phyloP scores from a whole-genome alignment of 768 basidiomycete species.

The Leccinum imitatum region DNA sequence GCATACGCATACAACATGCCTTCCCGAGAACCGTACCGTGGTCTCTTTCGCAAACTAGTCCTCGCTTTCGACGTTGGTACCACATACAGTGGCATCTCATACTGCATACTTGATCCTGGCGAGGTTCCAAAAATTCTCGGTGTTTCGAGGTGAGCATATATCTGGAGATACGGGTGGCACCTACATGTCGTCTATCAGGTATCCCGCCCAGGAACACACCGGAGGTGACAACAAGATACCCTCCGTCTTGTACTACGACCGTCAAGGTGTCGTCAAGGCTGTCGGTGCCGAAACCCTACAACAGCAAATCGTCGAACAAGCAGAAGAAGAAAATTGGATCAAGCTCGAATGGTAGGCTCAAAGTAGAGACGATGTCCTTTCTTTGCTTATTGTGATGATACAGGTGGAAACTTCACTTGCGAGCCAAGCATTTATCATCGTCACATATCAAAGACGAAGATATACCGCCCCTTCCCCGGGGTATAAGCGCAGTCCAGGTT shows the following conservation, averaged over 20 bases:
- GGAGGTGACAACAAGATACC: conserved; percentile 51
- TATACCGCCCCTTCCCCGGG: conserved; percentile 24
- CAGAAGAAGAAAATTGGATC: conserved; percentile 38
- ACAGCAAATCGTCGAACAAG: conserved; percentile 36
- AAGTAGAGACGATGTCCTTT: background rate
- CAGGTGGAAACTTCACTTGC: conserved; percentile 39
- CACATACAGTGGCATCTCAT: conserved; percentile 37
- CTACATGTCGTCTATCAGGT: conserved; percentile 29
- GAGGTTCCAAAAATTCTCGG: conserved; percentile 30
- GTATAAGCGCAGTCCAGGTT: conserved; percentile 21
- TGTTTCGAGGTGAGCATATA: conserved; percentile 24
- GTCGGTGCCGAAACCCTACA: conserved; percentile 44
- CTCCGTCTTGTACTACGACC: conserved; percentile 48
- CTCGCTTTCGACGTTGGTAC: conserved; percentile 32
- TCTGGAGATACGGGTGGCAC: background rate
- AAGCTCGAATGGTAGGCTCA: conserved; percentile 41
- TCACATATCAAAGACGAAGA: conserved; percentile 25
- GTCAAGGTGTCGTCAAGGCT: conserved; percentile 38
- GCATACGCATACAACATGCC: conserved; percentile 23
- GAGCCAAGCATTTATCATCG: conserved; percentile 25
- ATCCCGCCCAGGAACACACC: conserved; percentile 45
- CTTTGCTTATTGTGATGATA: background rate
- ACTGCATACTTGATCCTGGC: conserved; percentile 37
- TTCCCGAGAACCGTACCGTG: conserved; percentile 34
- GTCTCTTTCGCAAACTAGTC: conserved; percentile 39